phyloP scores from a whole-genome alignment of 2,329 filamentous ascomycete species.

The Colletotrichum sp. region DNA sequence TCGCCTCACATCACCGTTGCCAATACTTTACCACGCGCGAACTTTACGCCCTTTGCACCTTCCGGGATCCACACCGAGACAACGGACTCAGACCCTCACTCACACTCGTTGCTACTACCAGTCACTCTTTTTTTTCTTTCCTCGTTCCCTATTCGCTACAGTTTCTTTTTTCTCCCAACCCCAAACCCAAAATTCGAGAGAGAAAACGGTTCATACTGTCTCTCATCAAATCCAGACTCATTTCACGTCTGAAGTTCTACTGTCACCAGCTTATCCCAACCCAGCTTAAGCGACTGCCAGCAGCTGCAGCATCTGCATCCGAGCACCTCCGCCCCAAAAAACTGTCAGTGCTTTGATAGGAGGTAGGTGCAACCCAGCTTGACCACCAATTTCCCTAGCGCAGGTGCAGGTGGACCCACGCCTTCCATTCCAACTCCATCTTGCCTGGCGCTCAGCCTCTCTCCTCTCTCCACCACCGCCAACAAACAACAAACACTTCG shows the following conservation, averaged over 20 bases:
- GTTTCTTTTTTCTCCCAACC: background rate
- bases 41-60: background rate
- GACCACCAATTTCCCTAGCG: constrained; percentile 20
- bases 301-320: background rate
- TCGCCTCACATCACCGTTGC: background rate
- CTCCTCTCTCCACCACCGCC: constrained; percentile 8
- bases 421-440: constrained; percentile 17
- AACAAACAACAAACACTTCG: constrained; percentile 19
- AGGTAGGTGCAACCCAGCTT: constrained; percentile 15
- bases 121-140: background rate
- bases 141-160: background rate
- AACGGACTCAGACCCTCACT: background rate
- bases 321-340: background rate
- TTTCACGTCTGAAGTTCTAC: background rate
- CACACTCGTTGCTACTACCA: background rate
- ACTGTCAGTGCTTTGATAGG: constrained; percentile 16
- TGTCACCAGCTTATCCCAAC: background rate
- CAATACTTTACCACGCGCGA: background rate
- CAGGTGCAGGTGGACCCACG: constrained; percentile 13
- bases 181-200: background rate
- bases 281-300: background rate
- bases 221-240: background rate
- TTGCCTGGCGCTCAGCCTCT: constrained; percentile 20
- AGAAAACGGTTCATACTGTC: background rate
- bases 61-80: background rate